Conservation (phyloP, 352 stramenopile genomes). For the Globisporangium lucens region DNA sequence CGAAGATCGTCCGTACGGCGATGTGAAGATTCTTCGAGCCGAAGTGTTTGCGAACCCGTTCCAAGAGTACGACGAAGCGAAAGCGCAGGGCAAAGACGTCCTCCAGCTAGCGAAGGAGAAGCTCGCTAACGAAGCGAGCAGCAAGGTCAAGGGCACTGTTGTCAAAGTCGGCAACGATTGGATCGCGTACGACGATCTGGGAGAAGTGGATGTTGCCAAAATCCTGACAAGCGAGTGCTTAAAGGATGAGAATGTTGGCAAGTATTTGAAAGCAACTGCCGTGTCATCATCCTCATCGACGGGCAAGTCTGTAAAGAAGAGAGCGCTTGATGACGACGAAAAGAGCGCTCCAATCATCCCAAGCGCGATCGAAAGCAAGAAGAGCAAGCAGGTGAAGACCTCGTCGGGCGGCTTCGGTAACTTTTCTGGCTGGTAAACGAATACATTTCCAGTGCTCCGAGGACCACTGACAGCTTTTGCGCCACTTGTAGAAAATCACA, state of each 20-base stretch:
- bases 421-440: conserved; percentile 67
- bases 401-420: conserved; percentile 58
- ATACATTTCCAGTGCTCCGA: neutral
- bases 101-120: conserved; percentile 54
- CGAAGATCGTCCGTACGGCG: conserved; percentile 80
- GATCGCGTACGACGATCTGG: conserved; percentile 75
- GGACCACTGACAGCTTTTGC: neutral
- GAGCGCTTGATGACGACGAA: conserved; percentile 18
- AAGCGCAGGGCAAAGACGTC: conserved; percentile 52
- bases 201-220: conserved; percentile 46
- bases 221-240: conserved; percentile 38
- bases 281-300: neutral
- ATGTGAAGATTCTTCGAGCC: conserved; percentile 75
- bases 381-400: conserved; percentile 44
- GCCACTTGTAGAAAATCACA: neutral
- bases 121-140: conserved; percentile 39
- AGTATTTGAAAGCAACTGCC: conserved; percentile 49
- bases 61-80: conserved; percentile 74
- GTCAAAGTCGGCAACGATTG: conserved; percentile 78
- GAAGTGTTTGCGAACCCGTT: conserved; percentile 91
- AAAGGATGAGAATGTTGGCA: conserved; percentile 58
- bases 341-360: conserved; percentile 20
- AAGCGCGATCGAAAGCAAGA: conserved; percentile 72
- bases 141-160: conserved; percentile 60
- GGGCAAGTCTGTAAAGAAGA: conserved; percentile 21